Base-by-base conservation (phyloP, 2,329 filamentous ascomycete species). In the Pseudocercospora fijiensis region DNA sequence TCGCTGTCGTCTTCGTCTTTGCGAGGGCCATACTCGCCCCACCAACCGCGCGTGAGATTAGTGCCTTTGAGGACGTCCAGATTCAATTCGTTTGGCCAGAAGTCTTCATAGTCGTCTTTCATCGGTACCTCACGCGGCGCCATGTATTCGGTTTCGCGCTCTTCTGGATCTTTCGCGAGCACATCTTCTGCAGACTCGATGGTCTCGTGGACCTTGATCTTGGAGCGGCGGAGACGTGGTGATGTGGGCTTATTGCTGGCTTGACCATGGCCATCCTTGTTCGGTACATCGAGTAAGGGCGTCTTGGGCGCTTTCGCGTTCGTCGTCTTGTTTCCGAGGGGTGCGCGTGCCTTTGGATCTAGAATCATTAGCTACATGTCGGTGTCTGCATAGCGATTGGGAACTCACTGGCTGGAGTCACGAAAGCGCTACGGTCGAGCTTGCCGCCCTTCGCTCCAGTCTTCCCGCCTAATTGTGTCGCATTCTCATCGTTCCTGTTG, bases 271-370 rank as follows among this genome's bases (percentile, higher is more conserved):
- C 56, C 43, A 16, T 68, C 63, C 59, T 65, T 61, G 88, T 55
- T 55, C 53, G 84, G 82, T 45, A 84, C 71, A 88, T 89, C 30
- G 85, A 88, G 20, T 11, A 65, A 69, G n/a, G 28, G 85, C 3
- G 87, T 88, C 67, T 90, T 88, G 69, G 87, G 84, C 57, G 82
- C 85, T 81, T 96, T 98, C 60, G 91, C 92, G 77, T 99, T 99
- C 58, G 95, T 98, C 1, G 94, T 98, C 79, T 99, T 99, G 83
- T 91, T 89, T 33, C 94, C 94, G 55, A 99, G 81, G 11, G 92
- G 90, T 41, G 93, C 92, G 72, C 94, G 88, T 64, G 82, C 88
- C 64, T 87, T 86, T 57, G 88, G 84, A 61, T 84, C 87, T 88
- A 65, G 60, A 56, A 59, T 55, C 1, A 18, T 56, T 41, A 56